Evolutionary conservation across 805 yeast species (phyloP), one percentile per base, ranked within the genome.

Genomic region (Saccharomyces paradoxus): DNA sequence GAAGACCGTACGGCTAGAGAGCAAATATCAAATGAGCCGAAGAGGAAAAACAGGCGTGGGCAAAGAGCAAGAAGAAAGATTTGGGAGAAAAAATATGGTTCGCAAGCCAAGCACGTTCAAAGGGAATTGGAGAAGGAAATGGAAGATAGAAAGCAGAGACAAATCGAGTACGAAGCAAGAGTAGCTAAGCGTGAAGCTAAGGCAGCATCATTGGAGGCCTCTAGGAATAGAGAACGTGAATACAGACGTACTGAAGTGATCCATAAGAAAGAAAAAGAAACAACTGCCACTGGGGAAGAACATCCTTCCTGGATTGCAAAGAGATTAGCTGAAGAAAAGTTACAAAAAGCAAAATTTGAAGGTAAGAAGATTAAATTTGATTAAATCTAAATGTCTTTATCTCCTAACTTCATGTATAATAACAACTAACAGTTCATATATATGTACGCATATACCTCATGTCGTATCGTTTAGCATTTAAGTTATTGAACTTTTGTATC

Each of bases 251-350:
- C 51, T 13, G 31, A 26, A 50, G 1, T 27, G 46, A 22, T 50
- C 53, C 10, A 52, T 32, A n/a, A 50, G 48, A 30, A 46, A 41
- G 47, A 32, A 7, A 53, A 50, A 44, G 51, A 46, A 30, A 47
- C 51, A n/a, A 54, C 52, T 4, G 41, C 49, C 22, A 37, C 44
- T n/a, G 44, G 44, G 37, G 62, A 50, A 49, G 66, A 58, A 21
- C 99, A 94, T 80, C 99, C 99, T n/a, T 94, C 99, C 1, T 94
- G 99, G 99, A 84, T 81, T 62, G 99, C 99, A 24, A 88, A 87
- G 74, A 82, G 80, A 73, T 71, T 79, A 58, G 87, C 83, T 28
- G 86, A 87, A 64, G 87, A 86, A 60, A 80, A 81, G 51, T 68
- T 75, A 59, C 80, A 82, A 71, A 80, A 81, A 55, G 83, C 78